phyloP scores from a whole-genome alignment of 1,284 basidiomycete genomes.

The Fomitopsis schrenkii region DNA sequence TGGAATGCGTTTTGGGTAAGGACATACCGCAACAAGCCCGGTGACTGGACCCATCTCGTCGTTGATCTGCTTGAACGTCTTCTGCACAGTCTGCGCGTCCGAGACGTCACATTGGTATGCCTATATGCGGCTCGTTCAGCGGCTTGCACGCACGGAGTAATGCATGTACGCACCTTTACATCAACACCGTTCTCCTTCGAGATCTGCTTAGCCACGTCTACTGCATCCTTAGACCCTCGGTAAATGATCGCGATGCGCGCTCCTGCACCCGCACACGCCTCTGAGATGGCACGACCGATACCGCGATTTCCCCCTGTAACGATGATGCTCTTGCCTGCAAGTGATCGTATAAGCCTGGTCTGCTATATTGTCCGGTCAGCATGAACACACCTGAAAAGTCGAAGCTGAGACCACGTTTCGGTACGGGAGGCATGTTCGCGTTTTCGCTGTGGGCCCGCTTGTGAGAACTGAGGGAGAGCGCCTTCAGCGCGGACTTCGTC shows the following conservation, averaged over 20 bases:
- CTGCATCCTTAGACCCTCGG: constrained; percentile 35
- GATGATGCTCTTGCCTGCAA: constrained; percentile 26
- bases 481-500: neutral
- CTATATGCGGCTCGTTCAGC: constrained; percentile 15
- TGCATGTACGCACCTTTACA: constrained; percentile 21
- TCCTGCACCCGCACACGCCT: constrained; percentile 38
- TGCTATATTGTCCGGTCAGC: neutral
- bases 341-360: neutral
- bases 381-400: neutral
- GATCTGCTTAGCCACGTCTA: constrained; percentile 32
- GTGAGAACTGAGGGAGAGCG: neutral
- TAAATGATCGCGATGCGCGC: constrained; percentile 43
- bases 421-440: neutral
- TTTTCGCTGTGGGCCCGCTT: neutral
- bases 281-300: constrained; percentile 42
- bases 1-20: neutral
- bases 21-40: constrained; percentile 36
- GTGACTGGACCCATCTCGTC: constrained; percentile 34
- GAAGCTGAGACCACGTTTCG: neutral
- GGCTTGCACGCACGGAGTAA: neutral
- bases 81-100: constrained; percentile 29
- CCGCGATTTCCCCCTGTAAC: constrained; percentile 42
- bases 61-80: constrained; percentile 35
- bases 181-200: constrained; percentile 30
- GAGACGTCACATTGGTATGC: constrained; percentile 42